Conservation (phyloP, 306 rosid species). For the Medicago truncatula region DNA sequence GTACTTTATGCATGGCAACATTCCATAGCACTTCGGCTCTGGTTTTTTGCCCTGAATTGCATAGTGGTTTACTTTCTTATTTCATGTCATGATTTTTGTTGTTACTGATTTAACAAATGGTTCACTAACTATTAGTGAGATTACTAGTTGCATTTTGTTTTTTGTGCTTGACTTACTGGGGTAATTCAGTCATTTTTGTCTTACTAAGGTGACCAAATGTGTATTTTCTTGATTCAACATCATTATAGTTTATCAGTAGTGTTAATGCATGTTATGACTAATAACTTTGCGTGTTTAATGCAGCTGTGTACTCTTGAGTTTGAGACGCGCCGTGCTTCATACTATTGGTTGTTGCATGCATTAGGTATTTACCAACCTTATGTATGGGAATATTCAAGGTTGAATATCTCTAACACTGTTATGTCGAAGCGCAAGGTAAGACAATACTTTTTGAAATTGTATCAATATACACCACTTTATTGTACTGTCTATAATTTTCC, state of each 20-base stretch:
- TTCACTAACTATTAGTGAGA: constrained; percentile 6
- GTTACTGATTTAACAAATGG: background rate
- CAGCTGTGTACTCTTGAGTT: constrained; percentile 96
- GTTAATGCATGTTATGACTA: constrained; percentile 9
- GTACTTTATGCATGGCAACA: background rate
- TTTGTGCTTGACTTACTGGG: background rate
- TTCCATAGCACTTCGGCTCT: background rate
- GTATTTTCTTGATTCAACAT: background rate
- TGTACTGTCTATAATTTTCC: constrained; percentile 10
- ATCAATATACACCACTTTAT: constrained; percentile 7
- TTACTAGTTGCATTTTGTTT: background rate
- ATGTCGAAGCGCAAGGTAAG: constrained; percentile 98
- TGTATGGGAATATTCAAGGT: constrained; percentile 98
- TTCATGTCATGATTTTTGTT: background rate
- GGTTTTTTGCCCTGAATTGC: background rate
- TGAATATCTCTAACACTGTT: constrained; percentile 89
- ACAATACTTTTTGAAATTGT: constrained; percentile 9
- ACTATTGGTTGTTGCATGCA: constrained; percentile 87
- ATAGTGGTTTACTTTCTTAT: background rate
- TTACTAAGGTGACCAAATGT: background rate
- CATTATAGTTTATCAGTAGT: background rate
- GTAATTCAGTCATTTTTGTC: background rate
- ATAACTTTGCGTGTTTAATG: constrained; percentile 28
- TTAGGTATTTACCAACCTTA: constrained; percentile 82
- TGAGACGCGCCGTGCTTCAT: constrained; percentile 98